Conservation (phyloP, 805 yeast genomes). For the Metschnikowia bowlesiae region DNA sequence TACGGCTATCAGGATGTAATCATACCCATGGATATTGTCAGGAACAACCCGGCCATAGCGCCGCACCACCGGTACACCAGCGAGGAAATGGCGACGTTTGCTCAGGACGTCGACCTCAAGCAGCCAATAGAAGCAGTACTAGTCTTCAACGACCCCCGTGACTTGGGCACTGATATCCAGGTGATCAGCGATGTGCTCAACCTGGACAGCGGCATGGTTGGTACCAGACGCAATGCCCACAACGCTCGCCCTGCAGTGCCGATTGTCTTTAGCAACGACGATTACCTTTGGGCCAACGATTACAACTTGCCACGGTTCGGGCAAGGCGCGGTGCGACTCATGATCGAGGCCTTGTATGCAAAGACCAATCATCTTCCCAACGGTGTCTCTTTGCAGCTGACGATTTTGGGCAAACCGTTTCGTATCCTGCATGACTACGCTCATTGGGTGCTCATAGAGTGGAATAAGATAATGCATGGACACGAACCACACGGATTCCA, state of each 20-base stretch:
- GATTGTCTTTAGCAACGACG: constrained; percentile 76
- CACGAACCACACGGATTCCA: constrained; percentile 16
- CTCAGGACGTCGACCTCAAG: constrained; percentile 23
- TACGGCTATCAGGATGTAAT: constrained; percentile 80
- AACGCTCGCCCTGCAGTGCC: constrained; percentile 54
- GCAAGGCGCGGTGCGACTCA: constrained; percentile 78
- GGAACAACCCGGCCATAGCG: constrained; percentile 53
- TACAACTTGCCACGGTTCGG: constrained; percentile 78
- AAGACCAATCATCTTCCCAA: constrained; percentile 45
- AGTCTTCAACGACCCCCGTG: constrained; percentile 86
- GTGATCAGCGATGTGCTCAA: constrained; percentile 66
- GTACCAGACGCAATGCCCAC: constrained; percentile 46
- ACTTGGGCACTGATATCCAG: constrained; percentile 81
- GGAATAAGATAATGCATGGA: constrained; percentile 40
- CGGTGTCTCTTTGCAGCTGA: constrained; percentile 39
- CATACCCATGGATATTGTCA: constrained; percentile 67
- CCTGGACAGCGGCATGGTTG: constrained; percentile 58
- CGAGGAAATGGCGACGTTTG: constrained; percentile 43
- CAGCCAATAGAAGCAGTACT: constrained; percentile 67
- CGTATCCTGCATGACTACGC: constrained; percentile 79
- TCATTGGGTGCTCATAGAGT: constrained; percentile 58
- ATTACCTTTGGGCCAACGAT: constrained; percentile 84
- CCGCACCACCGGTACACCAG: constrained; percentile 60
- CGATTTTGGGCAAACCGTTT: constrained; percentile 79
- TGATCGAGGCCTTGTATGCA: constrained; percentile 56